phyloP scores from a whole-genome alignment of 768 basidiomycete genomes.

The Serendipita sp. region DNA sequence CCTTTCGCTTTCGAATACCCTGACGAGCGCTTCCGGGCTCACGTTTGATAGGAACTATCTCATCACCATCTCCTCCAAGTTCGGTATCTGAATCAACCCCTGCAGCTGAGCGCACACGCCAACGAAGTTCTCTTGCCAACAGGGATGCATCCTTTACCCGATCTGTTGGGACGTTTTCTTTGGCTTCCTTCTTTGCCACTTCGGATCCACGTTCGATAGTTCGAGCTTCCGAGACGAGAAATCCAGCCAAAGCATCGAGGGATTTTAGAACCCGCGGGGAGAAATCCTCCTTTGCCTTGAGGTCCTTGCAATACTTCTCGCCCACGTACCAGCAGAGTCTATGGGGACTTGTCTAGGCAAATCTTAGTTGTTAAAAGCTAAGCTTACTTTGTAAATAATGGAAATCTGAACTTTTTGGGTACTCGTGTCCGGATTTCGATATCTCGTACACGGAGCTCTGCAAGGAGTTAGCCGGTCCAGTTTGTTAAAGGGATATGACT shows the following conservation, averaged over 20 bases:
- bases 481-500: constrained; percentile 16
- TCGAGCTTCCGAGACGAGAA: constrained; percentile 62
- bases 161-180: constrained; percentile 67
- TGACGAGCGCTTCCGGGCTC: not conserved
- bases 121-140: constrained; percentile 67
- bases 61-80: constrained; percentile 4
- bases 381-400: constrained; percentile 54
- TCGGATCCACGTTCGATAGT: constrained; percentile 57
- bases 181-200: constrained; percentile 54
- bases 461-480: constrained; percentile 1
- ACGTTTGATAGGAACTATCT: constrained; percentile 2
- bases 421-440: constrained; percentile 89
- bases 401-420: constrained; percentile 81
- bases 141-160: constrained; percentile 68
- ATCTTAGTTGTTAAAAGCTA: constrained; percentile 10
- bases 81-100: constrained; percentile 15
- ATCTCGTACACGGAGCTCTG: constrained; percentile 75
- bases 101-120: constrained; percentile 41
- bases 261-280: constrained; percentile 50
- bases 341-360: constrained; percentile 6
- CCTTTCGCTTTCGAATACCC: constrained; percentile 1
- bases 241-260: constrained; percentile 51
- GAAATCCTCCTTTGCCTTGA: constrained; percentile 41
- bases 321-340: constrained; percentile 87
- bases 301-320: constrained; percentile 58